These are phyloP conservation scores for Naganishia vaughanmartiniae DNA, from an alignment of 768 basidiomycete species.

Conservation along the genomic window DNA sequence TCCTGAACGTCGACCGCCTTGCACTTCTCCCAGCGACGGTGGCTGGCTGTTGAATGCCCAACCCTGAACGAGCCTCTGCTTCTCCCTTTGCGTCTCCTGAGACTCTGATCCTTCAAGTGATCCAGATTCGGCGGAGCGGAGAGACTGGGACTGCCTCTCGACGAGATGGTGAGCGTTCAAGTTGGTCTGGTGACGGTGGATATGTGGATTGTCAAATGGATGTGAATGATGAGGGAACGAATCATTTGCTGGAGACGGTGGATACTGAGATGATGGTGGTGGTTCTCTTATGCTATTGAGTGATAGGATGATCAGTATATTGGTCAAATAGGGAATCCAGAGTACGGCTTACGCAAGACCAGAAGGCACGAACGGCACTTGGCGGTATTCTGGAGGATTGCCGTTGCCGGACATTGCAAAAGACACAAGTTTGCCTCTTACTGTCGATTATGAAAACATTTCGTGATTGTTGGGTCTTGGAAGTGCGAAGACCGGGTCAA, in stretches of 20 bases:
- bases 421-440: neutral
- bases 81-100: slow-evolving; percentile 6
- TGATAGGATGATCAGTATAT: neutral
- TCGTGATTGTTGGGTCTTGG: neutral
- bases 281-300: neutral
- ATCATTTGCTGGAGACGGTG: neutral
- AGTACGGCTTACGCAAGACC: slow-evolving; percentile 2
- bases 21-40: neutral
- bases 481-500: neutral
- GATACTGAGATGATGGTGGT: neutral
- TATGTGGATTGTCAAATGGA: neutral
- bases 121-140: slow-evolving; percentile 5
- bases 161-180: neutral
- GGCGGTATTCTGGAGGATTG: neutral
- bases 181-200: neutral
- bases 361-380: neutral
- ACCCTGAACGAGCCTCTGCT: slow-evolving; percentile 2
- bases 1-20: neutral
- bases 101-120: neutral
- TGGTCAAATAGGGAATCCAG: neutral
- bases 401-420: neutral
- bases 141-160: slow-evolving; percentile 14
- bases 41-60: slow-evolving; percentile 17
- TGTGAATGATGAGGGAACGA: neutral
- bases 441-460: neutral